Conservation (phyloP, 371 early-diverging fungal species). For the Capniomyces stellatus region DNA sequence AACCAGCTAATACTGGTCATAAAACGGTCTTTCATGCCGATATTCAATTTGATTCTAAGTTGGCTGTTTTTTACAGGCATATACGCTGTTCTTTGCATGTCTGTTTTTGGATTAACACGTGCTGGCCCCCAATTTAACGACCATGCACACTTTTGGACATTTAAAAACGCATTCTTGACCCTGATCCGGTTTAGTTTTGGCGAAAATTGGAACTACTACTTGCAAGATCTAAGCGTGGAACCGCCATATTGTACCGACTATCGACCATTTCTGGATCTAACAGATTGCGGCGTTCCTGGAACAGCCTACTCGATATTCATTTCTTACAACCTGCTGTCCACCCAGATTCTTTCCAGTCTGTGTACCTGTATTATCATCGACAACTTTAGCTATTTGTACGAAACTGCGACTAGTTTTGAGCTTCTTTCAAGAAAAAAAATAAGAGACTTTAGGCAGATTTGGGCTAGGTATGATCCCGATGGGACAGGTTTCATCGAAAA, state of each 20-base stretch:
- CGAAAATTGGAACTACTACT: constrained; percentile 53
- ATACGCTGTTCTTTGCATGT: constrained; percentile 50
- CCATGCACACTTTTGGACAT: constrained; percentile 41
- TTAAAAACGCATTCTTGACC: constrained; percentile 35
- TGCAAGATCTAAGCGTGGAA: constrained; percentile 46
- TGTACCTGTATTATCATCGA: constrained; percentile 52
- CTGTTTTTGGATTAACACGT: constrained; percentile 47
- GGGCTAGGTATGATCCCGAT: constrained; percentile 2
- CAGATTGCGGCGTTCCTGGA: constrained; percentile 42
- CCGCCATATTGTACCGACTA: constrained; percentile 33
- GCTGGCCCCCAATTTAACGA: constrained; percentile 33
- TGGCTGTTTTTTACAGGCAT: constrained; percentile 46
- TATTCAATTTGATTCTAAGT: constrained; percentile 39
- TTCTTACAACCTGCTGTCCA: constrained; percentile 49
- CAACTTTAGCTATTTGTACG: constrained; percentile 50
- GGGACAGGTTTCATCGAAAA: background rate
- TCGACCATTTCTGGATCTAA: constrained; percentile 5
- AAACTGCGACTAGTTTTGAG: constrained; percentile 37
- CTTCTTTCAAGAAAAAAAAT: constrained; percentile 46
- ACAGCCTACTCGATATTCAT: constrained; percentile 46
- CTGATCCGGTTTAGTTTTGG: constrained; percentile 32
- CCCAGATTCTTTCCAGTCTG: constrained; percentile 55
- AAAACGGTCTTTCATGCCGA: constrained; percentile 35
- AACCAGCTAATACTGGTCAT: constrained; percentile 2
- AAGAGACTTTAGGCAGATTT: constrained; percentile 18